These are phyloP conservation scores for Echeveria elegans DNA, from an alignment of 164 flowering plant genomes.

Conservation along the genomic window DNA sequence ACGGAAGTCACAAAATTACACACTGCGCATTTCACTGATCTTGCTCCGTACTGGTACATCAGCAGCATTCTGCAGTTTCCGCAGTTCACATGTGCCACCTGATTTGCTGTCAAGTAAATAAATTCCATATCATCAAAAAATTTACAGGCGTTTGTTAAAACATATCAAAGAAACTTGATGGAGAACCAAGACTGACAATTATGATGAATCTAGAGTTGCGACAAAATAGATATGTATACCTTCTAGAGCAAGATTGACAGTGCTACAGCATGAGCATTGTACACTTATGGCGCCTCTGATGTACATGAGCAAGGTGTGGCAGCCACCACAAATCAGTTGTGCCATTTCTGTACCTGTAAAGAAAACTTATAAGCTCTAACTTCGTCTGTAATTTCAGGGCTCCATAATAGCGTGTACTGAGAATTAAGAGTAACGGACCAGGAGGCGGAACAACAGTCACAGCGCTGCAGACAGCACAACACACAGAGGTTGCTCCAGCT, in stretches of 20 bases:
- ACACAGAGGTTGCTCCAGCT: constrained; percentile 82
- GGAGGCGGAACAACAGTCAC: constrained; percentile 90
- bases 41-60: constrained; percentile 93
- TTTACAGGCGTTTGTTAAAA: neutral
- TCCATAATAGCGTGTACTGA: neutral
- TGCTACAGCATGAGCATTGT: constrained; percentile 87
- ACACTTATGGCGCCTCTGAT: constrained; percentile 92
- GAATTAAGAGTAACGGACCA: constrained; percentile 28
- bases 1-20: constrained; percentile 84
- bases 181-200: neutral
- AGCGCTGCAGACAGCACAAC: constrained; percentile 94
- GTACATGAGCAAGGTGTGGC: constrained; percentile 82
- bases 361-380: neutral
- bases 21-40: constrained; percentile 88
- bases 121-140: neutral
- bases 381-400: neutral
- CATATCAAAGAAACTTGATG: neutral
- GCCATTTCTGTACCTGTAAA: constrained; percentile 88
- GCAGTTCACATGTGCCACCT: constrained; percentile 87
- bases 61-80: constrained; percentile 79
- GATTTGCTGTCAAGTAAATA: constrained; percentile 54
- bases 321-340: constrained; percentile 82
- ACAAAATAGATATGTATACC: constrained; percentile 28
- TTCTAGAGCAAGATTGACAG: constrained; percentile 75
- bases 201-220: neutral